These are phyloP conservation scores for Tetrapyrgos nigripes DNA, from an alignment of 1,284 basidiomycete genomes.

Conservation along the genomic window DNA sequence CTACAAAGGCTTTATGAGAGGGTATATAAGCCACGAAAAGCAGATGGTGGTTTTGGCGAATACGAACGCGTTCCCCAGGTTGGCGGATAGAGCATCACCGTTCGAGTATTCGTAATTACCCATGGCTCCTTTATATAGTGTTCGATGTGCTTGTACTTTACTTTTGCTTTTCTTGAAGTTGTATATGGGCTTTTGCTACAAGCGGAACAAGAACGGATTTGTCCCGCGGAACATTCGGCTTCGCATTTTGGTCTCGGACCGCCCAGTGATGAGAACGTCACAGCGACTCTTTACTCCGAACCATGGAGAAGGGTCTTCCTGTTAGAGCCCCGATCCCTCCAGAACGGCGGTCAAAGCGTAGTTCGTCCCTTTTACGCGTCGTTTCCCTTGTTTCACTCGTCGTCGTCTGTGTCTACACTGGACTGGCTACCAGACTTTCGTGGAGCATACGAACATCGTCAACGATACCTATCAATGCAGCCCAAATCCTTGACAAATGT, in stretches of 20 bases:
- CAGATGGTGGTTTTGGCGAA: conserved; percentile 91
- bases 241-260: no score
- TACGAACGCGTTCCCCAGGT: conserved; percentile 81
- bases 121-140: no score
- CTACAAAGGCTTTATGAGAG: conserved; percentile 90
- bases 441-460: conserved; percentile 8
- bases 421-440: neutral
- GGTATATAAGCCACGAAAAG: conserved; percentile 96
- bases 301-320: neutral
- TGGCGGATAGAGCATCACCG: conserved; percentile 64
- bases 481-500: conserved; percentile 54
- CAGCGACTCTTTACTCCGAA: neutral
- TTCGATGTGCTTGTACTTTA: no score
- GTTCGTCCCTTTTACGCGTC: neutral
- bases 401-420: neutral
- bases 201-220: no score
- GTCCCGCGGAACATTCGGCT: no score
- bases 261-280: no score
- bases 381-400: neutral
- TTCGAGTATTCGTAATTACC: conserved; percentile 37
- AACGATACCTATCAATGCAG: conserved; percentile 50
- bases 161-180: no score
- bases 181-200: no score
- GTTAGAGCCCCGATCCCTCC: neutral
- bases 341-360: neutral